phyloP scores from a whole-genome alignment of 352 stramenopile genomes.

The Globisporangium parvum region DNA sequence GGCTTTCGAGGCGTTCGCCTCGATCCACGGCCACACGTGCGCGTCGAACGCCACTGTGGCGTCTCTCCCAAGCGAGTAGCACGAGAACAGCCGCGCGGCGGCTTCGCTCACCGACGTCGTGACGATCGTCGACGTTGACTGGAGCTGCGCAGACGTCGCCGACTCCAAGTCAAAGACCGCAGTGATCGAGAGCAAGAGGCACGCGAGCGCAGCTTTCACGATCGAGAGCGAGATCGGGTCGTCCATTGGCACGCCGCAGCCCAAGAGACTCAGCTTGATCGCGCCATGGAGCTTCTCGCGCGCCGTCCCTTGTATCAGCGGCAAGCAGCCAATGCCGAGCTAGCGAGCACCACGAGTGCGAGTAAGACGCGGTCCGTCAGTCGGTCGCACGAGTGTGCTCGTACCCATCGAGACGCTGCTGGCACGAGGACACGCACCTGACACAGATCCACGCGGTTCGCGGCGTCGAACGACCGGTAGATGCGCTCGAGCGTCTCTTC shows the following conservation, averaged over 20 bases:
- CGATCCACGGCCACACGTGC: slow-evolving; percentile 59
- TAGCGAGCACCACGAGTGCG: slow-evolving; percentile 7
- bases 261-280: slow-evolving; percentile 44
- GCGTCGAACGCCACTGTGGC: slow-evolving; percentile 27
- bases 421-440: slow-evolving; percentile 24
- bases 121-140: slow-evolving; percentile 51
- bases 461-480: slow-evolving; percentile 53
- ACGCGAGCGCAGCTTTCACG: slow-evolving; percentile 33
- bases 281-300: slow-evolving; percentile 56
- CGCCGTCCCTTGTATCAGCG: slow-evolving; percentile 42
- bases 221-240: slow-evolving; percentile 33
- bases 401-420: not conserved
- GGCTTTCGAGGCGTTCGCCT: slow-evolving; percentile 39
- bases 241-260: slow-evolving; percentile 24
- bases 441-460: slow-evolving; percentile 51
- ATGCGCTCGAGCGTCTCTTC: slow-evolving; percentile 63
- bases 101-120: slow-evolving; percentile 50
- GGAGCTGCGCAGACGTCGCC: slow-evolving; percentile 38
- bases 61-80: slow-evolving; percentile 33
- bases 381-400: not conserved
- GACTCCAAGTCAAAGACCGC: slow-evolving; percentile 62
- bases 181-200: slow-evolving; percentile 46
- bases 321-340: slow-evolving; percentile 49
- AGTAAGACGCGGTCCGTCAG: not conserved
- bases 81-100: slow-evolving; percentile 38